Evolutionary conservation across 768 basidiomycete genomes (phyloP), one percentile per base, ranked within the genome.

Genomic region (Rhizopogon vinicolor): DNA sequence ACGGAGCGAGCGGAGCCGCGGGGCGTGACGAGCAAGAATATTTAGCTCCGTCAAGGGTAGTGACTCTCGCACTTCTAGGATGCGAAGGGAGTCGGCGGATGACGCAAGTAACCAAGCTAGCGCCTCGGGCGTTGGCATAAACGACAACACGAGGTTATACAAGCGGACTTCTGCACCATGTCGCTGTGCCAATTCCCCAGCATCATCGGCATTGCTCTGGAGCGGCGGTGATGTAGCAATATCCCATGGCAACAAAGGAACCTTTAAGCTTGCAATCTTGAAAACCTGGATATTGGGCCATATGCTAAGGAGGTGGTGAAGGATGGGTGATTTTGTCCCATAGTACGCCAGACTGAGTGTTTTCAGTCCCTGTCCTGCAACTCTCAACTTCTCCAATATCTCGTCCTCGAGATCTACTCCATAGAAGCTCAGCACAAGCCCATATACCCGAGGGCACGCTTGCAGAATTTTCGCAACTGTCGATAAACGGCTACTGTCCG

Each of bases 301-400:
- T 41, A 76, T 65, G 0, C 57, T 60, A n/a, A 79, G 61, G 0
- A 79, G 63, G 46, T 79, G 72, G 51, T 74, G 79, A 5, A 78
- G 58, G 18, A 78, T 63, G 16, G 76, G 76, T 7, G 75, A 76
- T 62, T 78, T 75, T 1, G 75, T 63, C 46, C 75, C 74, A 53
- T 69, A 75, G 1, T 56, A 46, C 14, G 62, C 51, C 25, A 79
- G 54, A 31, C 59, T 63, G 44, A 77, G 60, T 0, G 75, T 68
- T 19, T 72, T 67, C 50, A 77, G 61, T 22, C 57, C 49, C 39
- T 59, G 60, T 0, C 68, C 64, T 3, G 54, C 51, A 13, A 61
- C 42, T 19, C 60, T 56, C 16, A 75, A 61, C 7, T 62, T 60
- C 41, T 59, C 46, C 8, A 76, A 66, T 1, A 43, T 51, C 35